Conservation (phyloP, 306 rosid species). For the Echinosophora koreensis region DNA sequence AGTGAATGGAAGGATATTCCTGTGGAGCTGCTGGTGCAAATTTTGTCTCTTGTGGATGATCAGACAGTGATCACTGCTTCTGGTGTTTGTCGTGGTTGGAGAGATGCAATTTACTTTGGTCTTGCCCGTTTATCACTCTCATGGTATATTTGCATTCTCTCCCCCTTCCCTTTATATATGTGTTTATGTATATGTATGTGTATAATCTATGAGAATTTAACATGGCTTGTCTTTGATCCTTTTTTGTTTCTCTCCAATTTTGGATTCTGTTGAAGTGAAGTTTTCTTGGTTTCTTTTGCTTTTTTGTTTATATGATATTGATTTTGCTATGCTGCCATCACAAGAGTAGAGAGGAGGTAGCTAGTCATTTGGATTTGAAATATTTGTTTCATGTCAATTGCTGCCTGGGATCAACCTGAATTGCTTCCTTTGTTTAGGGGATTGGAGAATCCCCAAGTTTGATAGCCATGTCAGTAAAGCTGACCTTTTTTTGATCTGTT, state of each 20-base stretch:
- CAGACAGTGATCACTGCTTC: conserved; percentile 75
- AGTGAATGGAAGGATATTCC: conserved; percentile 95
- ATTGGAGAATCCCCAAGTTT: conserved; percentile 1
- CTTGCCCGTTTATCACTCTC: conserved; percentile 83
- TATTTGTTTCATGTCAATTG: not conserved
- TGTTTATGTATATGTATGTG: not conserved
- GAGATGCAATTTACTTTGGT: conserved; percentile 84
- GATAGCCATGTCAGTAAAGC: not conserved
- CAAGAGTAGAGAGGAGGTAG: not conserved
- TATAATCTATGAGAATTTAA: not conserved
- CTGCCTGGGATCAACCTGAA: not conserved
- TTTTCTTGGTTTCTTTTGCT: conserved; percentile 24
- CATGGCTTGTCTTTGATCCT: not conserved
- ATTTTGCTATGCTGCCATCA: conserved; percentile 28
- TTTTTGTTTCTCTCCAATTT: conserved; percentile 17
- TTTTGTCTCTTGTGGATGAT: conserved; percentile 78
- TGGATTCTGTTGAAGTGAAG: conserved; percentile 3
- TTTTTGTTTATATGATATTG: not conserved
- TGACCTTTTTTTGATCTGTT: not conserved
- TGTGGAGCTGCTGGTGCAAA: conserved; percentile 89
- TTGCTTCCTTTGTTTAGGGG: not conserved
- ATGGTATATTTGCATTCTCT: conserved; percentile 59
- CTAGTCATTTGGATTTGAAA: not conserved
- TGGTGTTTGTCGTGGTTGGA: conserved; percentile 97
- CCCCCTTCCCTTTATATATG: not conserved